Conservation (phyloP, 345 rosid species). For the Salix dunnii region DNA sequence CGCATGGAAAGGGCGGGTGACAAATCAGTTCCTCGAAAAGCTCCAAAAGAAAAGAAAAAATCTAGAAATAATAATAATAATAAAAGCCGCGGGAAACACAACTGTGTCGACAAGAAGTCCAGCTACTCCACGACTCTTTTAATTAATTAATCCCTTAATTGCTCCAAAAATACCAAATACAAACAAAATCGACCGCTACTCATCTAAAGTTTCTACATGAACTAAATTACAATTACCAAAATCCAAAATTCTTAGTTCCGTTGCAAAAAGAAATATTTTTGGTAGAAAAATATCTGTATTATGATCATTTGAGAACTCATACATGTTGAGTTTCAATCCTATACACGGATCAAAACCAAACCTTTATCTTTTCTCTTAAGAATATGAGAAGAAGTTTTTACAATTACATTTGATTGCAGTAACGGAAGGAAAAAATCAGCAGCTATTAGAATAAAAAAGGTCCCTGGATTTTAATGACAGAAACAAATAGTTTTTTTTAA, state of each 20-base stretch:
- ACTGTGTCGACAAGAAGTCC: constrained; percentile 11
- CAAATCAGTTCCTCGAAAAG: not conserved
- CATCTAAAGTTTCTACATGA: not conserved
- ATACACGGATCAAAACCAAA: not conserved
- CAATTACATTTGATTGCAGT: not conserved
- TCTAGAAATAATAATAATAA: not conserved
- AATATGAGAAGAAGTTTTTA: not conserved
- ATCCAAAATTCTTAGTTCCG: not conserved
- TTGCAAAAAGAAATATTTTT: not conserved
- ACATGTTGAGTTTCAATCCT: not conserved
- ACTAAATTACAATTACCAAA: not conserved
- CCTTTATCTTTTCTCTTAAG: not conserved
- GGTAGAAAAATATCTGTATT: no score
- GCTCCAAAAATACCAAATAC: not conserved
- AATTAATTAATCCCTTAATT: not conserved
- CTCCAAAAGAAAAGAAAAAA: not conserved
- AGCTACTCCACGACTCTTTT: not conserved
- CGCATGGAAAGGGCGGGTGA: not conserved
- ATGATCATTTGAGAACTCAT: no score
- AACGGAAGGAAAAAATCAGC: not conserved
- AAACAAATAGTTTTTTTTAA: not conserved
- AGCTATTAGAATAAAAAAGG: not conserved
- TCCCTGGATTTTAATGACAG: not conserved
- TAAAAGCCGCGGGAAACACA: not conserved
- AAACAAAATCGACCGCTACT: not conserved